phyloP scores from a whole-genome alignment of 306 rosid genomes.

The Quercus cerris region DNA sequence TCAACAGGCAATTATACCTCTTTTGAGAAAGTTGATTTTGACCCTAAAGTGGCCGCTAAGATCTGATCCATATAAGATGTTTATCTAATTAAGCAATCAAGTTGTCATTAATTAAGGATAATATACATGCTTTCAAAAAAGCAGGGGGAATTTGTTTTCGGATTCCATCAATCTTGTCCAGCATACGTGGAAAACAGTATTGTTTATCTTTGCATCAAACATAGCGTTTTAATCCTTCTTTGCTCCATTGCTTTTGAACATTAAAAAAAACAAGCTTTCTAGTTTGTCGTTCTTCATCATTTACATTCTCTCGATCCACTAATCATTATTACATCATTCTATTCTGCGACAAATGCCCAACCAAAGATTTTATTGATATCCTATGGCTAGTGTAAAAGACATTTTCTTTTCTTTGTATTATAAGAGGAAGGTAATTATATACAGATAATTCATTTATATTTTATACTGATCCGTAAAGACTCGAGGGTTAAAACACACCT shows the following conservation, averaged over 20 bases:
- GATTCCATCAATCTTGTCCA: neutral
- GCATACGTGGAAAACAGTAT: neutral
- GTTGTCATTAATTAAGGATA: neutral
- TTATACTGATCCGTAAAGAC: neutral
- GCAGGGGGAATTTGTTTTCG: neutral
- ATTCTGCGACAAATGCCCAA: neutral
- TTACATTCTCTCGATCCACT: neutral
- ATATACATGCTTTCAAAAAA: neutral
- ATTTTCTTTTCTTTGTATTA: too few species aligned
- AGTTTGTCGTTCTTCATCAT: neutral
- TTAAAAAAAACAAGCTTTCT: neutral
- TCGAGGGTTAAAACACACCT: constrained; percentile 29
- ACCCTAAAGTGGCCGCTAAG: constrained; percentile 9
- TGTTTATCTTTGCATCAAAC: constrained; percentile 5
- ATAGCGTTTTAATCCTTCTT: constrained; percentile 4
- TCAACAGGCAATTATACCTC: neutral
- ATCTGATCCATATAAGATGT: neutral
- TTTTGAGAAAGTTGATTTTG: neutral
- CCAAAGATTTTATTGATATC: neutral
- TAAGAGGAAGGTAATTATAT: too few species aligned
- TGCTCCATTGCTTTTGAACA: neutral
- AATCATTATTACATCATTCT: neutral
- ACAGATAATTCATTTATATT: too few species aligned
- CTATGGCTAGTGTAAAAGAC: neutral
- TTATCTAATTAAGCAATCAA: neutral